These are phyloP conservation scores for Aspergillus thermomutatus DNA, from an alignment of 2,329 filamentous ascomycete genomes.

Conservation along the genomic window DNA sequence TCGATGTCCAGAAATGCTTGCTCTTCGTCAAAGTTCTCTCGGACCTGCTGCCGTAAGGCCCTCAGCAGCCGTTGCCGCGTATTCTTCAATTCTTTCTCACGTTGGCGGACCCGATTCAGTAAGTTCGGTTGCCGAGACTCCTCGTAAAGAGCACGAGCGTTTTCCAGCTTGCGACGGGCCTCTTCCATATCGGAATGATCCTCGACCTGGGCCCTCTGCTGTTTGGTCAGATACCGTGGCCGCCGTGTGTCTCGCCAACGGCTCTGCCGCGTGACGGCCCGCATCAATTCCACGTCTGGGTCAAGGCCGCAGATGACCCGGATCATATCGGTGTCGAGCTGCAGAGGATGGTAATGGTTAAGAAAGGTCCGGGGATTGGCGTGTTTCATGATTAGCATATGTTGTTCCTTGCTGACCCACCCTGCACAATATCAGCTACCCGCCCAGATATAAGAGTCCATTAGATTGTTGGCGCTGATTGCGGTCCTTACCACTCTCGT, in stretches of 20 bases:
- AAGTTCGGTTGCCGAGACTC: conserved; percentile 7
- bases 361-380: conserved; percentile 15
- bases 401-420: conserved; percentile 13
- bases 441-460: no score
- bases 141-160: conserved; percentile 9
- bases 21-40: conserved; percentile 19
- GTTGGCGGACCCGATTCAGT: conserved; percentile 5
- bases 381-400: conserved; percentile 19
- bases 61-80: conserved; percentile 10
- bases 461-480: not conserved
- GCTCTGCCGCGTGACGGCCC: conserved; percentile 11
- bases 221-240: conserved; percentile 10
- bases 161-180: conserved; percentile 8
- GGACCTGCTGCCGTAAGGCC: conserved; percentile 9
- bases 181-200: conserved; percentile 14
- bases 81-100: conserved; percentile 16
- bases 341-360: conserved; percentile 15
- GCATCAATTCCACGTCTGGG: conserved; percentile 12
- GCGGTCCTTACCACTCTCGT: conserved; percentile 9
- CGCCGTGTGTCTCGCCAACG: conserved; percentile 13
- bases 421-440: conserved; percentile 5
- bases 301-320: conserved; percentile 12
- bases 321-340: conserved; percentile 14
- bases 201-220: conserved; percentile 10
- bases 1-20: conserved; percentile 19